Conservation (phyloP, 345 rosid species). For the Brassica carinata region DNA sequence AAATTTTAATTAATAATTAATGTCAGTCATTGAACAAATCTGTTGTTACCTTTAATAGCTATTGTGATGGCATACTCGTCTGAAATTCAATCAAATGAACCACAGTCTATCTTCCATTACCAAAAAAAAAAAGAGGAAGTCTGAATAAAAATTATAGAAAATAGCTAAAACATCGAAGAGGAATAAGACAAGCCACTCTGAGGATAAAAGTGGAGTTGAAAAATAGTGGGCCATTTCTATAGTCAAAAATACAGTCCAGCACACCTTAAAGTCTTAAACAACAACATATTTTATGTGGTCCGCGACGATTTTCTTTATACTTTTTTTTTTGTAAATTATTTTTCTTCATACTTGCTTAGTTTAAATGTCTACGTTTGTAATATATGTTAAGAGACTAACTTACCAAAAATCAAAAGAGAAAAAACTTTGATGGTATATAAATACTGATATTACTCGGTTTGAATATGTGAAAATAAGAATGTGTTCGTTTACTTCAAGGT, state of each 20-base stretch:
- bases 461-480: not conserved
- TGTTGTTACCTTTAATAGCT: not conserved
- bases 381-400: not conserved
- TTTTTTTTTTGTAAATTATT: too few species aligned
- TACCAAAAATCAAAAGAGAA: not conserved
- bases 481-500: not conserved
- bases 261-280: not conserved
- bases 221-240: slow-evolving; percentile 3
- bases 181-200: slow-evolving; percentile 13
- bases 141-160: not conserved
- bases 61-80: slow-evolving; percentile 3
- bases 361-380: not conserved
- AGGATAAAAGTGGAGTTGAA: slow-evolving; percentile 1
- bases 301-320: slow-evolving; percentile 23
- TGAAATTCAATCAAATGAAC: not conserved
- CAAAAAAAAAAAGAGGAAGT: not conserved
- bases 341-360: not conserved
- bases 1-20: not conserved
- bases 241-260: slow-evolving; percentile 1
- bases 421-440: not conserved
- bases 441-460: not conserved
- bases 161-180: slow-evolving; percentile 19
- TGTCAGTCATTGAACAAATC: not conserved
- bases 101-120: not conserved
- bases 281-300: not conserved